Conservation (phyloP, 306 rosid genomes). For the Datisca glomerata region DNA sequence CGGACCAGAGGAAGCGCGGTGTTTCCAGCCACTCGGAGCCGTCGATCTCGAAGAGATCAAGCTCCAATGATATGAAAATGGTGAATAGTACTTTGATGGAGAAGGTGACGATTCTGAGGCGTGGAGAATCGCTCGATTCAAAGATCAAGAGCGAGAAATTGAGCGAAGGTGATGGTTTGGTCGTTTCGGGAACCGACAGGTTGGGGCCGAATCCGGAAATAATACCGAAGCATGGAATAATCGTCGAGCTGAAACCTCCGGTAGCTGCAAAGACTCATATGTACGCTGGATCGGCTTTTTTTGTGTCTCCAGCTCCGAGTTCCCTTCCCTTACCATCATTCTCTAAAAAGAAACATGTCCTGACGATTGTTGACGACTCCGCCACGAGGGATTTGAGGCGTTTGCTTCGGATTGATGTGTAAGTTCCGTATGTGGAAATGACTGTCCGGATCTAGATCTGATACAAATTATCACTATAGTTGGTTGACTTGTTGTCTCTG, state of each 20-base stretch:
- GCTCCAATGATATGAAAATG: conserved; percentile 40
- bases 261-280: conserved; percentile 17
- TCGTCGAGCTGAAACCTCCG: conserved; percentile 18
- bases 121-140: conserved; percentile 71
- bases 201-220: conserved; percentile 41
- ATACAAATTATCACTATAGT: not conserved
- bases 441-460: conserved; percentile 4
- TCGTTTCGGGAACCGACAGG: conserved; percentile 37
- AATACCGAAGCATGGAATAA: conserved; percentile 33
- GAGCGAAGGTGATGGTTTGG: conserved; percentile 21
- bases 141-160: conserved; percentile 18
- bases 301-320: conserved; percentile 74
- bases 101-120: conserved; percentile 59
- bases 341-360: conserved; percentile 33
- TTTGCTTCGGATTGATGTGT: conserved; percentile 53
- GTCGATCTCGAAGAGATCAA: conserved; percentile 17
- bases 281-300: conserved; percentile 85
- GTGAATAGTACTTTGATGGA: conserved; percentile 29
- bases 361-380: conserved; percentile 37
- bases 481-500: conserved; percentile 6
- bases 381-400: conserved; percentile 88
- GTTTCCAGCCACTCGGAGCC: conserved; percentile 13
- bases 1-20: conserved; percentile 19
- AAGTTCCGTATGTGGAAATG: conserved; percentile 1
- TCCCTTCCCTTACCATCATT: conserved; percentile 82